These are phyloP conservation scores for Beauveria pseudobassiana DNA, from an alignment of 2,329 filamentous ascomycete genomes.

Conservation along the genomic window DNA sequence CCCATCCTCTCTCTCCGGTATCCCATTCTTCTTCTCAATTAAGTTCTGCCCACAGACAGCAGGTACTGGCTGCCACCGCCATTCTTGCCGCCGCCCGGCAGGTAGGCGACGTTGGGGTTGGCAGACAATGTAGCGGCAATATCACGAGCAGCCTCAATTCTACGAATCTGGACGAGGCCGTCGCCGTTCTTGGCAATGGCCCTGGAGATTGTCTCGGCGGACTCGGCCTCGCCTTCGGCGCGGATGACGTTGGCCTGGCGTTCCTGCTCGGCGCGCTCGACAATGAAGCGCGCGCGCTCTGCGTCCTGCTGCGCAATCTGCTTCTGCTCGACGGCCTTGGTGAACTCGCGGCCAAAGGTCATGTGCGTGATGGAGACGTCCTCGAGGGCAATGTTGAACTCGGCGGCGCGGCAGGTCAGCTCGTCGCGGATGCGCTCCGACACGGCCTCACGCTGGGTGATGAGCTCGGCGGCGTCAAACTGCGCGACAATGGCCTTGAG, in stretches of 20 bases:
- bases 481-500: conserved; percentile 97
- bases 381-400: conserved; percentile 99
- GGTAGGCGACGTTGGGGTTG: conserved; percentile 94
- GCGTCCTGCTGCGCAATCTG: conserved; percentile 99
- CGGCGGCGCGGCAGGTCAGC: conserved; percentile 81
- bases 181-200: conserved; percentile 90
- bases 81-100: conserved; percentile 72
- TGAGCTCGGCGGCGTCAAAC: conserved; percentile 97
- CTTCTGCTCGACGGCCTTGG: conserved; percentile 98
- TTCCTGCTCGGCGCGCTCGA: conserved; percentile 98
- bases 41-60: conserved; percentile 42
- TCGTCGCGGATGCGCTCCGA: conserved; percentile 89
- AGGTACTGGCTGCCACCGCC: conserved; percentile 44
- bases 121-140: conserved; percentile 82
- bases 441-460: conserved; percentile 97
- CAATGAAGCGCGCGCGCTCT: conserved; percentile 93
- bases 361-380: conserved; percentile 99
- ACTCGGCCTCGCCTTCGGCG: conserved; percentile 95
- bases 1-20: background rate
- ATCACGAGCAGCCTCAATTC: conserved; percentile 94
- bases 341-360: conserved; percentile 99
- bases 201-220: conserved; percentile 88
- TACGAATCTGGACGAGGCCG: conserved; percentile 88
- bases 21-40: too few species aligned
- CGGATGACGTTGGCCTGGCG: conserved; percentile 97